phyloP scores from a whole-genome alignment of 345 rosid genomes.

The Erysimum cheiranthoides region DNA sequence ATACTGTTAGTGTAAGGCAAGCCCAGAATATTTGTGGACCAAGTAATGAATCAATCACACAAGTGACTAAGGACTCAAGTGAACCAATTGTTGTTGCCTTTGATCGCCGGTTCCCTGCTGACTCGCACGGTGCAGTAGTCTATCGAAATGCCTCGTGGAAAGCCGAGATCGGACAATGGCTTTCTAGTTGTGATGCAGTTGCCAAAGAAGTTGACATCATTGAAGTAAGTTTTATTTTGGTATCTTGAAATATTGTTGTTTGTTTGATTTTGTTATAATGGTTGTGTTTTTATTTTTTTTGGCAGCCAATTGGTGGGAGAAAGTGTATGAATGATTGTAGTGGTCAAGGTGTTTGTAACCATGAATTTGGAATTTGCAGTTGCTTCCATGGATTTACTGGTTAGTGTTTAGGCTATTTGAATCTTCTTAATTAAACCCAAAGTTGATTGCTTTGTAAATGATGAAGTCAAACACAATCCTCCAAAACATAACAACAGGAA shows the following conservation, averaged over 20 bases:
- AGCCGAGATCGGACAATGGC: conserved; percentile 85
- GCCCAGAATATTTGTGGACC: conserved; percentile 54
- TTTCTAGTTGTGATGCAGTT: conserved; percentile 78
- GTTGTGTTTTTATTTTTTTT: conserved; percentile 34
- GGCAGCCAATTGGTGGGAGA: conserved; percentile 76
- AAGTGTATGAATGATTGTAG: conserved; percentile 72
- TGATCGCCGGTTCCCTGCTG: conserved; percentile 71
- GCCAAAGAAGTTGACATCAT: conserved; percentile 55
- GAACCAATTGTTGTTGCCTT: conserved; percentile 50
- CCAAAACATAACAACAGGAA: neutral
- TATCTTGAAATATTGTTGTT: conserved; percentile 10
- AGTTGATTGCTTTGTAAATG: conserved; percentile 18
- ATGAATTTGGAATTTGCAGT: conserved; percentile 74
- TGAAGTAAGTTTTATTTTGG: conserved; percentile 56
- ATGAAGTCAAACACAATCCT: conserved; percentile 16
- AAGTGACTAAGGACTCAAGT: conserved; percentile 32
- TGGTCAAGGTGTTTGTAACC: conserved; percentile 90
- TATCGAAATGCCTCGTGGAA: conserved; percentile 91
- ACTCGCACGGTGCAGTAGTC: conserved; percentile 68
- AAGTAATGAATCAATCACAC: conserved; percentile 53
- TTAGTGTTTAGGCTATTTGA: conserved; percentile 42
- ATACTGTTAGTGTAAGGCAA: conserved; percentile 55
- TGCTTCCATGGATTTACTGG: conserved; percentile 93
- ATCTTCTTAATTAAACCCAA: neutral
- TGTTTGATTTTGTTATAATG: conserved; percentile 8